These are phyloP conservation scores for Leccinum variicolor DNA, from an alignment of 768 basidiomycete species.

Conservation along the genomic window DNA sequence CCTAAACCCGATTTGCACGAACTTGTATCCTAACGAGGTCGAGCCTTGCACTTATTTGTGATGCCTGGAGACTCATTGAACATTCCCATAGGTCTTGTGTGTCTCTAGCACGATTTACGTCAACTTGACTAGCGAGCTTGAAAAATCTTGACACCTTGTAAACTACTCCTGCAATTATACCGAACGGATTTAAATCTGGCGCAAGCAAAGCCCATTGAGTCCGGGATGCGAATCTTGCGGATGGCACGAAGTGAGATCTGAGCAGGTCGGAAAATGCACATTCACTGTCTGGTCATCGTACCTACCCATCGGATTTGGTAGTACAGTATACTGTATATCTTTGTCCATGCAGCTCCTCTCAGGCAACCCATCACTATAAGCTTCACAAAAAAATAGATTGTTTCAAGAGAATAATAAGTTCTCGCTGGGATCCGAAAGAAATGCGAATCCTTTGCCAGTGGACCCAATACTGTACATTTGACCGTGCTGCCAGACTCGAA, in stretches of 20 bases:
- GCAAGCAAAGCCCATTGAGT: no score
- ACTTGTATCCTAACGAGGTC: slow-evolving; percentile 62
- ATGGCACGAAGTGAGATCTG: no score
- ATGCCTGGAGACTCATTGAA: neutral
- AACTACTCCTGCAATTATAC: neutral
- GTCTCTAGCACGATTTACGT: slow-evolving; percentile 25
- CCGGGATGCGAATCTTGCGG: no score
- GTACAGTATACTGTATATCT: slow-evolving; percentile 51
- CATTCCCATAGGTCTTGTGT: slow-evolving; percentile 23
- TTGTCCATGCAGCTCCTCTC: slow-evolving; percentile 35
- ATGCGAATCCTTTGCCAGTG: no score
- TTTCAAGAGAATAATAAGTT: slow-evolving; percentile 29
- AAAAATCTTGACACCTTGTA: neutral
- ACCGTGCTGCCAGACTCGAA: slow-evolving; percentile 57
- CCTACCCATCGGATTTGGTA: slow-evolving; percentile 66
- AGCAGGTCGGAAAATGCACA: no score
- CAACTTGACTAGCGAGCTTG: slow-evolving; percentile 13
- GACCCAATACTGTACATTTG: slow-evolving; percentile 39
- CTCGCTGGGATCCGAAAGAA: neutral
- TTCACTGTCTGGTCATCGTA: neutral
- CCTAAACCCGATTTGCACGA: slow-evolving; percentile 46
- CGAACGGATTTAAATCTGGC: no score
- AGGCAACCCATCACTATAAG: slow-evolving; percentile 16
- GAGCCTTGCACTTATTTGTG: neutral
- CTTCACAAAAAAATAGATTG: slow-evolving; percentile 56